Base-by-base conservation (phyloP, 345 rosid genomes). In the Camelina sativa region DNA sequence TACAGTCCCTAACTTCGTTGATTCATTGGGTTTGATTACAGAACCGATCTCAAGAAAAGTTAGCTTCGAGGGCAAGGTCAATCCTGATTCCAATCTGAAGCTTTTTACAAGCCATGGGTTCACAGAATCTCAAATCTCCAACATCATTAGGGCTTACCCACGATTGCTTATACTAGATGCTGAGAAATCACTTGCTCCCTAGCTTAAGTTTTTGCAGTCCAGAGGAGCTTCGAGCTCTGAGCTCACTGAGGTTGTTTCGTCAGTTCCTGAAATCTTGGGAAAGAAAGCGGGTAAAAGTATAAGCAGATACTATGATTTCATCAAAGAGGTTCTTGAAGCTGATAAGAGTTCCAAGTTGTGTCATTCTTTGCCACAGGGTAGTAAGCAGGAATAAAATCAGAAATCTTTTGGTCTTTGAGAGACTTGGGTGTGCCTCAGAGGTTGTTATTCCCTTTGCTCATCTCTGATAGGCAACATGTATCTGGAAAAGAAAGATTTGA, bases 161-260 rank as follows among this genome's bases (percentile, higher is more conserved):
- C 0, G 0, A 1, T 1, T 84, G 53, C 84, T 82, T 41, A 1
- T 28, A 2, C 6, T 2, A 6, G 54, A 64, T 44, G 47, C 69
- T 10, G 68, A 69, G 73, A 69, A 58, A 22, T 69, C 65, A 4
- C 60, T 80, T 28, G 44, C 32, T 47, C 83, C 79, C 19, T 79
- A 84, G 60, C 46, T 81, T 11, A 11, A 76, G 65, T 71, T 73
- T 65, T 1, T 83, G 0, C 59, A 17, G 22, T 79, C 82, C 0
- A 69, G 38, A 60, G 81, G 82, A 19, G 67, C 80, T 56, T 77
- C 85, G 4, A 64, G 17, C 30, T 10, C 69, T 50, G 82, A 61
- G 10, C 34, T 72, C 40, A 47, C 47, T 8, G 60, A 52, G 65
- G 2, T 69, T 6, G 9, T 84, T 6, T 48, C 62, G 1, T 5